phyloP scores from a whole-genome alignment of 257 asterid genomes.

The Lycium barbarum region DNA sequence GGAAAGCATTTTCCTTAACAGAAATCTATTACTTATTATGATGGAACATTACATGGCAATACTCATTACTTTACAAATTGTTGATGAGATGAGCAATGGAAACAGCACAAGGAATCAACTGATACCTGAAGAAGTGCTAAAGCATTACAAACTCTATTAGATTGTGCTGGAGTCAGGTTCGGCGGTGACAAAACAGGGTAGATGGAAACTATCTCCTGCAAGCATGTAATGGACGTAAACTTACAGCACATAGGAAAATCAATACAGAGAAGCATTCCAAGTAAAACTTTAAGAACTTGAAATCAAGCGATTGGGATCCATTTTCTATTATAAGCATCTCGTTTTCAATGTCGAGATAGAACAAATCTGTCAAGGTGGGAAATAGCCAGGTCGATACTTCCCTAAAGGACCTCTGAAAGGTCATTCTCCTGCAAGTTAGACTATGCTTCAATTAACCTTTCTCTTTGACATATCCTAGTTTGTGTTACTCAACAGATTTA shows the following conservation, averaged over 20 bases:
- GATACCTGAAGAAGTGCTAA: slow-evolving; percentile 96
- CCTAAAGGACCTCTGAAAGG: neutral
- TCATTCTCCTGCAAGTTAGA: slow-evolving; percentile 11
- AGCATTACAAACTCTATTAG: slow-evolving; percentile 97
- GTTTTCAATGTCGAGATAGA: neutral
- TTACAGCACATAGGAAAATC: neutral
- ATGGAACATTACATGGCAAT: slow-evolving; percentile 1
- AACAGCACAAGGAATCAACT: slow-evolving; percentile 11
- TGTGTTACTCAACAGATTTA: neutral
- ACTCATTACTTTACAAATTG: slow-evolving; percentile 18
- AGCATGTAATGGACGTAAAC: neutral
- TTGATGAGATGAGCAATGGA: neutral
- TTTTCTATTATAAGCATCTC: neutral
- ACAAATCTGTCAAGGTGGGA: neutral
- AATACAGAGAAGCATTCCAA: neutral
- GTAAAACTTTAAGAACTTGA: neutral
- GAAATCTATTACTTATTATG: neutral
- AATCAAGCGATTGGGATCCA: neutral
- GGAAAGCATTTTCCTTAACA: neutral
- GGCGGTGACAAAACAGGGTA: slow-evolving; percentile 98
- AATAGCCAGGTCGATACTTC: neutral
- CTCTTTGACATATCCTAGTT: neutral
- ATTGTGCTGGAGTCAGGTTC: slow-evolving; percentile 86
- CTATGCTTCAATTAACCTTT: neutral
- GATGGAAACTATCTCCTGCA: slow-evolving; percentile 93